Conservation (phyloP, 805 yeast genomes). For the Blastobotrys chiropterorum region DNA sequence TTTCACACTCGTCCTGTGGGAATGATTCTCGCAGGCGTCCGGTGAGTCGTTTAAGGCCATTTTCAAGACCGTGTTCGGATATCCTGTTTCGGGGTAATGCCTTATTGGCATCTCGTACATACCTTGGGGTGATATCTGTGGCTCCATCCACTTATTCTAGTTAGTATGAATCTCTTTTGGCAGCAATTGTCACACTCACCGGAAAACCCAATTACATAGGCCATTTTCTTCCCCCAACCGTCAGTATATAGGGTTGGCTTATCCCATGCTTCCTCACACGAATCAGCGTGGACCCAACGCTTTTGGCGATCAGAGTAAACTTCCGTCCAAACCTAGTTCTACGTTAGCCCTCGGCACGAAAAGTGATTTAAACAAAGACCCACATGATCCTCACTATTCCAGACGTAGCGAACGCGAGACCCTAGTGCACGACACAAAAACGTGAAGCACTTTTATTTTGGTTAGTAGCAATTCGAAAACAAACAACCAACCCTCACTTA, state of each 20-base stretch:
- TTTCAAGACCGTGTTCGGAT: conserved; percentile 35
- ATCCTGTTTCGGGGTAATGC: conserved; percentile 44
- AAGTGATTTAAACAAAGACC: not conserved
- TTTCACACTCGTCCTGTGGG: conserved; percentile 34
- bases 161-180: conserved; percentile 5
- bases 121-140: conserved; percentile 63
- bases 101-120: conserved; percentile 43
- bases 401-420: conserved; percentile 59
- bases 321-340: conserved; percentile 67
- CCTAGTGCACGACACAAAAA: conserved; percentile 64
- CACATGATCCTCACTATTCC: conserved; percentile 92
- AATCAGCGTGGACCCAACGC: conserved; percentile 80
- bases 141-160: conserved; percentile 38
- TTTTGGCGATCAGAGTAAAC: conserved; percentile 54
- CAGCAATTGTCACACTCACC: conserved; percentile 17
- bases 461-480: too few species aligned
- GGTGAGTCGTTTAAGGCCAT: conserved; percentile 36
- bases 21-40: conserved; percentile 28
- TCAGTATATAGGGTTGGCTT: conserved; percentile 68
- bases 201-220: conserved; percentile 70
- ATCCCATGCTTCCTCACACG: conserved; percentile 83
- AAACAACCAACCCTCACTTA: not conserved
- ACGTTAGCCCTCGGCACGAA: not conserved
- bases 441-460: conserved; percentile 49
- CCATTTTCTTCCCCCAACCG: conserved; percentile 95